Base-by-base conservation (phyloP, 257 asterid genomes). In the Solanum boliviense region DNA sequence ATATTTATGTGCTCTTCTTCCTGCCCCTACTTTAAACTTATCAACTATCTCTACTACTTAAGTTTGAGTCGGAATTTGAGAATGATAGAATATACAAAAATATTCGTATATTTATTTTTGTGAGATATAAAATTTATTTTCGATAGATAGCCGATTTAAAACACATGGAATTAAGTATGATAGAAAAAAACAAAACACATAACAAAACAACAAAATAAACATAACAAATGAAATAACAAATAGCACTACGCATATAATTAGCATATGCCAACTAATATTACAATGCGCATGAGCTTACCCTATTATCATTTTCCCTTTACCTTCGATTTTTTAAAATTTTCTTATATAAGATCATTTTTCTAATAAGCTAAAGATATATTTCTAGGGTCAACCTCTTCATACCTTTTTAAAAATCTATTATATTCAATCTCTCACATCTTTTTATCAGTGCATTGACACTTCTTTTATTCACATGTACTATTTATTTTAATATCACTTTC, bases 91-190 rank as follows among this genome's bases (percentile, higher is more conserved):
- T 62, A 9, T 62, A n/a, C 0, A 58, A 1, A 7, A 58, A 58
- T 58, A 58, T 58, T 58, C 0, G 12, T 58, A 21, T 58, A 56
- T 56, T 56, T 58, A 21, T 1, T 58, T 58, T 3, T 21, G 0
- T 58, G 1, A 3, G 27, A 58, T 58, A 58, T 7, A 21, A 9
- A 58, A 20, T 20, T 20, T 21, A 3, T 21, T 58, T 20, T 58
- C 0, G 0, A 21, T 58, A 58, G 1, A 7, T 21, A 21, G 11
- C 1, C 0, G 0, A 56, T 56, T 56, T 58, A 58, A 58, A 52
- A 52, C 9, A 52, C 8, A 52, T 58, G 13, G 0, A 21, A 58
- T 20, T 21, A 58, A 58, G 12, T 20, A 58, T 21, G 5, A 56
- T 20, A 56, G 9, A 52, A 20, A 56, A 16, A 56, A 20, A 56